Evolutionary conservation across 306 rosid species (phyloP).

Genomic region (Pachyrhizus erosus): DNA sequence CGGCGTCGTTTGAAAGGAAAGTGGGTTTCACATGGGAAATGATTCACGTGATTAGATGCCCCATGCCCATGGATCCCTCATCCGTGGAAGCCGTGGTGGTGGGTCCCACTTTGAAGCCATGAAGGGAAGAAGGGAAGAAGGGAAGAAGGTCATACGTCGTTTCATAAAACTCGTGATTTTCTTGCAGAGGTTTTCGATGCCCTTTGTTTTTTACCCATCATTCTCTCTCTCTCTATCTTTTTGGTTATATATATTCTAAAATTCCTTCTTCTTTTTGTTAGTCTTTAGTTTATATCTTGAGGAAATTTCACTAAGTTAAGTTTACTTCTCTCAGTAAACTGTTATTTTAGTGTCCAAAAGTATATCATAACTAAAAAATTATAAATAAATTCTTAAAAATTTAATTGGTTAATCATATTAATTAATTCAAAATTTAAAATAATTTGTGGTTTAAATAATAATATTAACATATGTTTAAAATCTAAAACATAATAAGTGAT

Average conservation of each 20-base stretch:
- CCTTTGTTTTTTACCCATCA: background rate
- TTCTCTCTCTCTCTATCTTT: background rate
- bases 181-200: slow-evolving; percentile 47
- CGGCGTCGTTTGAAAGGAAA: slow-evolving; percentile 44
- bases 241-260: background rate
- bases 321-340: no score
- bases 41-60: slow-evolving; percentile 71
- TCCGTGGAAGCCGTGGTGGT: slow-evolving; percentile 31
- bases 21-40: slow-evolving; percentile 39
- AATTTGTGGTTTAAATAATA: no score
- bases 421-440: no score
- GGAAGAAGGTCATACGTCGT: background rate
- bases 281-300: background rate
- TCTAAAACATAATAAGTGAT: no score
- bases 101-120: slow-evolving; percentile 8
- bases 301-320: background rate
- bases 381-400: no score
- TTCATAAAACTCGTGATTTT: slow-evolving; percentile 4
- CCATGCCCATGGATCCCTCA: slow-evolving; percentile 33
- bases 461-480: no score
- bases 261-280: slow-evolving; percentile 1
- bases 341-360: no score
- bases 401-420: no score
- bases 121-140: no score
- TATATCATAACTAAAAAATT: no score